These are phyloP conservation scores for Ganoderma multipileum DNA, from an alignment of 1,284 basidiomycete species.

Conservation along the genomic window DNA sequence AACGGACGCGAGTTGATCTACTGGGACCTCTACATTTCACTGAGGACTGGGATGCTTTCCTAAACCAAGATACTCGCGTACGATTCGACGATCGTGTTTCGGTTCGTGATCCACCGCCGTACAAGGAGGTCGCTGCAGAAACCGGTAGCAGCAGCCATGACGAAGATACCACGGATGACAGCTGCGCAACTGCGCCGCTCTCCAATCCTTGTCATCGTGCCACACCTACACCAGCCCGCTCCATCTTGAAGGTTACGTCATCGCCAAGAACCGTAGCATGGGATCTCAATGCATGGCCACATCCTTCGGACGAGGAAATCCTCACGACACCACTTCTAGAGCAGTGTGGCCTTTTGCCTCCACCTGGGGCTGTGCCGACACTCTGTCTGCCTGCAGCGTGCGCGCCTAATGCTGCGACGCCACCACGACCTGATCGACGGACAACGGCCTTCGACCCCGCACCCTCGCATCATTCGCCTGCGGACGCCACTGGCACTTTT, in stretches of 20 bases:
- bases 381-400: neutral
- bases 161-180: neutral
- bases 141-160: neutral
- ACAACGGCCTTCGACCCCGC: neutral
- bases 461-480: neutral
- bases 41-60: neutral
- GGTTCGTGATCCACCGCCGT: neutral
- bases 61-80: neutral
- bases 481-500: neutral
- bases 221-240: slow-evolving; percentile 7
- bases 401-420: neutral
- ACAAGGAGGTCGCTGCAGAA: neutral
- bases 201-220: slow-evolving; percentile 6
- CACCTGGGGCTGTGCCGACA: neutral
- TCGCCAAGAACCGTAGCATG: slow-evolving; percentile 27
- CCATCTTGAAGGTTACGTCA: slow-evolving; percentile 24
- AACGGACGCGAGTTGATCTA: neutral
- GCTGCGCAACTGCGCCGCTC: neutral
- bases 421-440: neutral
- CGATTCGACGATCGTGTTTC: neutral
- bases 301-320: neutral
- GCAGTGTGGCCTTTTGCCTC: neutral
- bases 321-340: slow-evolving; percentile 2
- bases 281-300: slow-evolving; percentile 19
- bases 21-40: neutral